Conservation (phyloP, 1,139 yeast genomes). For the Insectozyma bohioensis region DNA sequence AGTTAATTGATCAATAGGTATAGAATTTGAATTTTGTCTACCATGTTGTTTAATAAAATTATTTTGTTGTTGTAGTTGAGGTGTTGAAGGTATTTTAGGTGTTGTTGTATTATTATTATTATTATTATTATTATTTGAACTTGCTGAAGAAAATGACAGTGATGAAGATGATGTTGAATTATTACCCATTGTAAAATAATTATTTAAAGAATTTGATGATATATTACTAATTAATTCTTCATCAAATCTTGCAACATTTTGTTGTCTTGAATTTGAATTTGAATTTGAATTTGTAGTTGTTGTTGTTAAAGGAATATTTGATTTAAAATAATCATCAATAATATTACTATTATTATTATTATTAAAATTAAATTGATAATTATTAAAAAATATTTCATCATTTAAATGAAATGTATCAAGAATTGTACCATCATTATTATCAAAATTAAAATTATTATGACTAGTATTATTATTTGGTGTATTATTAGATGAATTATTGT, state of each 20-base stretch:
- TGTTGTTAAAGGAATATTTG: not conserved
- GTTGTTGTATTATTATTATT: constrained; percentile 9
- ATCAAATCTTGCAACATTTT: constrained; percentile 3
- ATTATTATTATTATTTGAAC: constrained; percentile 1
- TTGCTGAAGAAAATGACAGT: constrained; percentile 10
- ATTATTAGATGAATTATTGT: constrained; percentile 2
- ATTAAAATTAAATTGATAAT: constrained; percentile 4
- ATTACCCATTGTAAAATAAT: constrained; percentile 11
- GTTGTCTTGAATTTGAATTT: constrained; percentile 1
- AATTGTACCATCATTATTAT: constrained; percentile 1
- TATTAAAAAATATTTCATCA: constrained; percentile 23
- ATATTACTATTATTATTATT: too few species aligned
- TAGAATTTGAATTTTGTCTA: constrained; percentile 14
- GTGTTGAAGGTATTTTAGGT: constrained; percentile 4
- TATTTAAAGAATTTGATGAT: constrained; percentile 14
- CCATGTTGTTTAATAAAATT: constrained; percentile 8
- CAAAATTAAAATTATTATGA: not conserved
- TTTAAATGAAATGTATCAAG: constrained; percentile 21
- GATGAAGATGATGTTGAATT: constrained; percentile 11
- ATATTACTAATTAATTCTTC: constrained; percentile 12
- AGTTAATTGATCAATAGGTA: constrained; percentile 34
- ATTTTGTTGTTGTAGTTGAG: constrained; percentile 3
- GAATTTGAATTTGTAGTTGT: constrained; percentile 3
- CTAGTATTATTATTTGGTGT: not conserved
- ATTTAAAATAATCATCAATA: too few species aligned